These are phyloP conservation scores for Ganoderma sinense DNA, from an alignment of 1,284 basidiomycete genomes.

Conservation along the genomic window DNA sequence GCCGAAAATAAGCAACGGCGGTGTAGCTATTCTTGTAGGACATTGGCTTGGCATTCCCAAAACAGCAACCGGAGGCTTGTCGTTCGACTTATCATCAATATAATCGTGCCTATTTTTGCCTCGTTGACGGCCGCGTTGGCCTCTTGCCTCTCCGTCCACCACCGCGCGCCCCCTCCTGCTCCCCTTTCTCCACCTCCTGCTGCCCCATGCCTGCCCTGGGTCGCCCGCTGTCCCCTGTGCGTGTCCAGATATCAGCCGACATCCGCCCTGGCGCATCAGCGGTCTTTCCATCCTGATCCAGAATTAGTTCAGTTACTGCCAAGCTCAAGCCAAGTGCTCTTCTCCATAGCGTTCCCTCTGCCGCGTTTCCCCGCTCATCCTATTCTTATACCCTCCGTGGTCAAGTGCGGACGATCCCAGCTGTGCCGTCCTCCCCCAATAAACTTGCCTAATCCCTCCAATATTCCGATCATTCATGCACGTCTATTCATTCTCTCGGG, in stretches of 20 bases:
- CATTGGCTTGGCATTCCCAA: slow-evolving; percentile 32
- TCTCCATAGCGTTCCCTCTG: slow-evolving; percentile 17
- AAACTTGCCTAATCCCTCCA: slow-evolving; percentile 2
- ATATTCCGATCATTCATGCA: not conserved
- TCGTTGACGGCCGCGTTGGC: not conserved
- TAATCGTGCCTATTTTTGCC: slow-evolving; percentile 30
- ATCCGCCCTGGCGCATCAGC: slow-evolving; percentile 13
- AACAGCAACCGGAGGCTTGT: slow-evolving; percentile 27
- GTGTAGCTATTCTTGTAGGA: slow-evolving; percentile 27
- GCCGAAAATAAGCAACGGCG: slow-evolving; percentile 33
- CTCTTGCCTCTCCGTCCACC: not conserved
- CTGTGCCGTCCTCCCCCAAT: not conserved
- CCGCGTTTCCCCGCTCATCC: slow-evolving; percentile 27
- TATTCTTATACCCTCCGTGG: slow-evolving; percentile 13
- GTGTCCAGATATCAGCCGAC: slow-evolving; percentile 10
- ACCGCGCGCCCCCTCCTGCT: slow-evolving; percentile 12
- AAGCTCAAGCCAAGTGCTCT: slow-evolving; percentile 31
- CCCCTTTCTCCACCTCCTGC: slow-evolving; percentile 9
- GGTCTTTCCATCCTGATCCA: slow-evolving; percentile 20
- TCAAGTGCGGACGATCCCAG: slow-evolving; percentile 7
- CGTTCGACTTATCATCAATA: slow-evolving; percentile 28
- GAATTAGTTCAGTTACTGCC: slow-evolving; percentile 32
- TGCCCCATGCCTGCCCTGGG: not conserved
- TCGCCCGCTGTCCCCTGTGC: not conserved
- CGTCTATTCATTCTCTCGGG: not conserved